Conservation (phyloP, 306 rosid species). For the Phaseolus lunatus region DNA sequence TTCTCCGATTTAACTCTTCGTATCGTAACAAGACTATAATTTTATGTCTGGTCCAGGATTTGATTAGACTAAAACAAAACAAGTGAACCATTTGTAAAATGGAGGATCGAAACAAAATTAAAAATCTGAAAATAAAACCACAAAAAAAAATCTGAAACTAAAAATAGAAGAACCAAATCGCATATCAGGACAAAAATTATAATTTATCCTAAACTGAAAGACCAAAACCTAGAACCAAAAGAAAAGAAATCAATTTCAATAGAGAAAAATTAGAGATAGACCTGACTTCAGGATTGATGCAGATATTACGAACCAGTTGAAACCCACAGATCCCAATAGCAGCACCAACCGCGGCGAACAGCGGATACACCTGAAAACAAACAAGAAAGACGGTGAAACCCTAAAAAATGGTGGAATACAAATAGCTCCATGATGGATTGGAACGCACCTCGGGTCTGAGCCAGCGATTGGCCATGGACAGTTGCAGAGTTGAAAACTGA, state of each 20-base stretch:
- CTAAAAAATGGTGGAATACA: neutral
- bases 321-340: slow-evolving; percentile 92
- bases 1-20: too few species aligned
- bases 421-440: neutral
- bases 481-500: slow-evolving; percentile 42
- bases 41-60: too few species aligned
- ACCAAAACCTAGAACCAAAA: neutral
- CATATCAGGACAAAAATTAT: too few species aligned
- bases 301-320: slow-evolving; percentile 71
- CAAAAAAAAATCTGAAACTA: too few species aligned
- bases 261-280: neutral
- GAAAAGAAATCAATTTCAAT: neutral
- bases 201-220: neutral
- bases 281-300: slow-evolving; percentile 99
- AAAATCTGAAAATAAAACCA: too few species aligned
- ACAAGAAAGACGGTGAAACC: neutral
- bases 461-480: slow-evolving; percentile 65
- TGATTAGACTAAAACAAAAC: too few species aligned
- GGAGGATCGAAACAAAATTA: too few species aligned
- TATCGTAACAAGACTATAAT: too few species aligned
- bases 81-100: too few species aligned
- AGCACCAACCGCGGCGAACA: slow-evolving; percentile 81
- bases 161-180: too few species aligned
- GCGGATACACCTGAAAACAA: slow-evolving; percentile 76
- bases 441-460: slow-evolving; percentile 56